These are phyloP conservation scores for Rhizophagus prolifer DNA, from an alignment of 192 early-diverging fungal genomes.

Conservation along the genomic window DNA sequence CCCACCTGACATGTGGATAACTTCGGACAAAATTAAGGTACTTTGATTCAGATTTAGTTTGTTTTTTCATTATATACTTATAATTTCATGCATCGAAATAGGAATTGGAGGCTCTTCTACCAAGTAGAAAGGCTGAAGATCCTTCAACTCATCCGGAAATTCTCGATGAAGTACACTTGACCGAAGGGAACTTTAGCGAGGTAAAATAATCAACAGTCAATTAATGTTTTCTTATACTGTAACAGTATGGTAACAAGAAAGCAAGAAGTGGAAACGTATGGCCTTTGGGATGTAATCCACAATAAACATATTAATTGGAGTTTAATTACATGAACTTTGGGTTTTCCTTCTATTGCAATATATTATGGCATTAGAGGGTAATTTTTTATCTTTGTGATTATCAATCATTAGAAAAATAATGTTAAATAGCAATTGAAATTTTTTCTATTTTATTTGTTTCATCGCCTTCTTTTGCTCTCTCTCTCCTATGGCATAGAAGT, in stretches of 20 bases:
- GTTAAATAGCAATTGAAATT: background rate
- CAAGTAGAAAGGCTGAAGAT: slow-evolving; percentile 9
- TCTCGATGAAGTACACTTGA: slow-evolving; percentile 26
- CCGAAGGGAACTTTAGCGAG: slow-evolving; percentile 23
- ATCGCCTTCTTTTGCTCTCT: background rate
- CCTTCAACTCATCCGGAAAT: slow-evolving; percentile 2
- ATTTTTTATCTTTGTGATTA: background rate
- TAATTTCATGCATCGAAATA: background rate
- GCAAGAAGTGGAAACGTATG: slow-evolving; percentile 23
- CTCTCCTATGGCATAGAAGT: background rate
- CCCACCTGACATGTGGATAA: slow-evolving; percentile 57
- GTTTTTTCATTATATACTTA: background rate
- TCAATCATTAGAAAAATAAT: background rate
- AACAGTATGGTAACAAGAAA: slow-evolving; percentile 26
- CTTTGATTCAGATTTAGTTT: background rate
- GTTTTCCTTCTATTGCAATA: background rate
- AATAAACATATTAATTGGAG: slow-evolving; percentile 4
- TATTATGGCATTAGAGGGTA: background rate
- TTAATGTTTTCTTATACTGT: background rate
- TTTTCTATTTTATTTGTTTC: background rate
- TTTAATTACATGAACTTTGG: background rate
- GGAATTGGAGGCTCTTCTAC: slow-evolving; percentile 23
- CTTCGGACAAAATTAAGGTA: slow-evolving; percentile 36
- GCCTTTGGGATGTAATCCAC: slow-evolving; percentile 22
- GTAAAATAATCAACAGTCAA: background rate